Base-by-base conservation (phyloP, 2,329 filamentous ascomycete species). In the Zasmidium citrigriseum region DNA sequence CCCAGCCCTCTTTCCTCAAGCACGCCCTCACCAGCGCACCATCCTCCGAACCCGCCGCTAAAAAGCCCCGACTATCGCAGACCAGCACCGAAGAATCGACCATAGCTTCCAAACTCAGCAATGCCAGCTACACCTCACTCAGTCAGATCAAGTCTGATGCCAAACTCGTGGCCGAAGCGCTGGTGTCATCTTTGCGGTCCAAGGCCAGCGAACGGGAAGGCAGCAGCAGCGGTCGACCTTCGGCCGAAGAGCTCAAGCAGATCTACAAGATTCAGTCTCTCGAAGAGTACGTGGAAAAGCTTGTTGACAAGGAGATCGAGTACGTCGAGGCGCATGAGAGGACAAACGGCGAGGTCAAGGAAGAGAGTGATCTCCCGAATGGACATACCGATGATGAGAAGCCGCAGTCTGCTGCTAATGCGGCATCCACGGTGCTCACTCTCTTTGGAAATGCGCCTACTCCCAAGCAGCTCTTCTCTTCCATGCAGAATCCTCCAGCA, bases 381-480 rank as follows among this genome's bases (percentile, higher is more conserved):
- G 64, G 62, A 1, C 53, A 56, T 29, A 21, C 41, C 12, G 20
- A 57, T 12, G 47, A 58, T 3, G 20, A 20, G 12, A 51, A 48
- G 9, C 22, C 49, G n/a, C 47, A 45, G 7, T 12, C 46, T 12
- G 29, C 57, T 34, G 46, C 22, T n/a, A 54, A 47, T 25, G 56
- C 78, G 51, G 78, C 83, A 55, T 82, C 79, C 61, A 77, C 86
- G 16, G 87, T 93, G 4, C 78, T 97, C 58, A 93, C 90, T 0
- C 79, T 96, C 1, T 88, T 87, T 65, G 91, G 90, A 55, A 89
- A 87, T 65, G 89, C 89, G 44, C 86, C 88, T 1, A 86, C 86
- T 47, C 83, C 89, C 34, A 88, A 87, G 66, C 89, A 93, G 60
- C 79, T 97, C 3, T 97, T 95, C 72, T 96, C 93, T 3, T 96